Evolutionary conservation across 208 protist species (phyloP).

Genomic region (Leishmania turanica): DNA sequence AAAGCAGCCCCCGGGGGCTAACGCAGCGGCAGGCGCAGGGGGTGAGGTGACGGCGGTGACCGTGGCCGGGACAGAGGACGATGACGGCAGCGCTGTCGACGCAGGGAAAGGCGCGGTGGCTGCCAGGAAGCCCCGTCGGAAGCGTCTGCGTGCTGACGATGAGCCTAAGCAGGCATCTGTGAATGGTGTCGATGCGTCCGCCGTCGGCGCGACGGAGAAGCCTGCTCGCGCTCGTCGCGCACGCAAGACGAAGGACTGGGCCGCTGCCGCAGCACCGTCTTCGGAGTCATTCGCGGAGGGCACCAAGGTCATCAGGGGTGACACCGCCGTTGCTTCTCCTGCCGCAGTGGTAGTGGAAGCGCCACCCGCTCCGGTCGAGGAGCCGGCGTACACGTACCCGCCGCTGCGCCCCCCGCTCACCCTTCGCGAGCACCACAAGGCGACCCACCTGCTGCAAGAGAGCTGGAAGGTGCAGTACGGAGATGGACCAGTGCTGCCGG

Average conservation of each 20-base stretch:
- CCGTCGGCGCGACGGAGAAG: neutral
- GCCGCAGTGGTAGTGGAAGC: neutral
- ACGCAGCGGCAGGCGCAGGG: neutral
- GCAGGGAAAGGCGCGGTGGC: neutral
- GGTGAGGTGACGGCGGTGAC: conserved; percentile 23
- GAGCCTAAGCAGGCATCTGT: neutral
- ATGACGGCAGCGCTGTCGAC: neutral
- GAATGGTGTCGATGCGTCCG: neutral
- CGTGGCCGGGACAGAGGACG: conserved; percentile 24
- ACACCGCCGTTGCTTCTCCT: neutral
- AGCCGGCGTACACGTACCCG: conserved; percentile 44
- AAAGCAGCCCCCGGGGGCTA: neutral
- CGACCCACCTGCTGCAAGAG: conserved; percentile 41
- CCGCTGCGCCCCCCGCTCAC: conserved; percentile 61
- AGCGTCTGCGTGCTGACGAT: conserved; percentile 11
- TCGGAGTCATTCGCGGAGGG: neutral
- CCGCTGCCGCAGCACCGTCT: neutral
- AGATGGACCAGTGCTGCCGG: conserved; percentile 37
- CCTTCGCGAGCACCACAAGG: conserved; percentile 44
- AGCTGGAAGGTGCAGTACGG: conserved; percentile 39
- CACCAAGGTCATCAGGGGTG: neutral
- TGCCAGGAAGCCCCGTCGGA: conserved; percentile 26
- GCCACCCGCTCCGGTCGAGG: conserved; percentile 14
- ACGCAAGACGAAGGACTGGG: conserved; percentile 4
- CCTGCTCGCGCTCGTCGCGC: neutral